phyloP scores from a whole-genome alignment of 1,139 yeast species.

The Hyphopichia fennica region DNA sequence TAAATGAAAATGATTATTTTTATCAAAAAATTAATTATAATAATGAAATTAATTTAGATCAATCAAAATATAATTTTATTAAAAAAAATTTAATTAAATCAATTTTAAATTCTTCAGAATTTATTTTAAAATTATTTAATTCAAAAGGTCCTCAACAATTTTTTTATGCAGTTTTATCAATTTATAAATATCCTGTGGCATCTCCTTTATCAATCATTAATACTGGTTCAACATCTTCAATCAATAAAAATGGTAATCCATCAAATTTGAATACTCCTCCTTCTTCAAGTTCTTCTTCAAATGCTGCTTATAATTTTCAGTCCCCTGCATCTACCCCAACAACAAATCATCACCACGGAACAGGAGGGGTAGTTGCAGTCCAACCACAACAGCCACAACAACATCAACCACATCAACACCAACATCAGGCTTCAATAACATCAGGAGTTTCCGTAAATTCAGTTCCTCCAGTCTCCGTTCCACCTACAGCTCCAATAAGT shows the following conservation, averaged over 20 bases:
- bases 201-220: conserved; percentile 2
- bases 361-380: background rate
- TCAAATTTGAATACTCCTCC: conserved; percentile 5
- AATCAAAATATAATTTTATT: conserved; percentile 25
- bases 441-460: conserved; percentile 3
- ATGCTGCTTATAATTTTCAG: conserved; percentile 5
- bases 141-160: conserved; percentile 37
- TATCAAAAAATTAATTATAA: conserved; percentile 20
- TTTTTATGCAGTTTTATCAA: conserved; percentile 7
- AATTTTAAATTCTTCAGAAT: conserved; percentile 33
- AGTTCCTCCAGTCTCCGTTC: conserved; percentile 3
- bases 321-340: conserved; percentile 2
- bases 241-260: background rate
- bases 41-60: conserved; percentile 17
- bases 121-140: conserved; percentile 30
- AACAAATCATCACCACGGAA: background rate
- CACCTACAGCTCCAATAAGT: conserved; percentile 2
- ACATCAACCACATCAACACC: too few relatives aligned
- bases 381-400: background rate
- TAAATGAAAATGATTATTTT: conserved; percentile 18
- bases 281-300: conserved; percentile 8
- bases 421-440: background rate
- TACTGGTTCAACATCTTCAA: conserved; percentile 3
- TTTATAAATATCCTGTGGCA: conserved; percentile 4
- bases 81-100: conserved; percentile 33